Evolutionary conservation across 345 rosid species (phyloP), one percentile per base, ranked within the genome.

Genomic region (Mangifera indica): DNA sequence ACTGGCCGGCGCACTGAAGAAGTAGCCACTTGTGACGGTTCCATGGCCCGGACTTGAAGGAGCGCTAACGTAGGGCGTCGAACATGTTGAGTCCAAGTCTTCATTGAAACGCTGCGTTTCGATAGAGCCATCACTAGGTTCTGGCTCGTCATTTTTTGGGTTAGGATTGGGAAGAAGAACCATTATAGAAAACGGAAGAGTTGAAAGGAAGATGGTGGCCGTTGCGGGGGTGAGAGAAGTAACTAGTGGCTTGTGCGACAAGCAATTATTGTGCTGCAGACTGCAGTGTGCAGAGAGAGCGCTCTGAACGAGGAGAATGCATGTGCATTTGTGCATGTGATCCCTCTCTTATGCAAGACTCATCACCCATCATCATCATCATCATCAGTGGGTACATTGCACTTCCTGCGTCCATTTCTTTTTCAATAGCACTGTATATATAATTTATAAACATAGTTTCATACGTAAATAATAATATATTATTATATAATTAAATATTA

Each of bases 31-130:
- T 14, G 71, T 14, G 67, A 66, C 10, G 22, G 72, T 37, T 3
- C 77, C 83, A 64, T 81, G 77, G 13, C 67, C 83, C 40, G 88
- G 86, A 64, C 86, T 84, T 13, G 88, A 82, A 34, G 88, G 88
- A 4, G 88, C 88, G 32, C 86, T 84, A 60, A 85, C 81, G 81
- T 80, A 82, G 1, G 88, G 88, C 52, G 86, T 78, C 52, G 86
- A 85, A 78, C 81, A 78, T 12, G 76, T 25, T n/a, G 82, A 80
- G 61, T 76, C 84, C 63, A 81, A 63, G 67, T 77, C 83, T 15
- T 80, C 80, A 69, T 72, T 69, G 75, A 67, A 63, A 51, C 75
- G 72, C 56, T 74, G 75, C 69, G 72, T 63, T 66, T 72, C 80
- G 1, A 52, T n/a, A 67, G 54, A 17, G 53, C 29, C 60, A 9